Base-by-base conservation (phyloP, 208 protist genomes). In the Trypanosomatidae sp. region DNA sequence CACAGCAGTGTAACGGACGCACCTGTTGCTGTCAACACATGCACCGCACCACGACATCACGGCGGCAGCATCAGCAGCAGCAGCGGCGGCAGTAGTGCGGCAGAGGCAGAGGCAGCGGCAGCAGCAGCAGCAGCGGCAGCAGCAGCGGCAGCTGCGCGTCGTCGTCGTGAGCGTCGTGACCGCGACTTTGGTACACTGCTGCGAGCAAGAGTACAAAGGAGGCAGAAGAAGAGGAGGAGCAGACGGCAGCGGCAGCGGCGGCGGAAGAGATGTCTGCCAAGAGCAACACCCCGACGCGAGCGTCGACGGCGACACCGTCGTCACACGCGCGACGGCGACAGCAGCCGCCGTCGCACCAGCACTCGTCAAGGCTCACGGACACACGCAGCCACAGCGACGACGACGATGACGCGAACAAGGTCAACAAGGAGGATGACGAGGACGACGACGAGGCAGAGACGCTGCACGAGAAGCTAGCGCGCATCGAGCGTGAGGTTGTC, bases 381-480 rank as follows among this genome's bases (percentile, higher is more conserved):
- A 13, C 10, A 33, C 30, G 10, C 30, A 8, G 16, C 3, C 18
- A 41, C 3, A 21, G 28, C 25, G 37, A 33, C 2, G 26, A 33
- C 7, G 35, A n/a, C n/a, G n/a, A n/a, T n/a, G n/a, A n/a, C n/a
- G n/a, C n/a, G n/a, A n/a, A n/a, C n/a, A n/a, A 40, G 6, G 53
- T 43, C 3, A 50, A 63, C 5, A 41, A 72, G 11, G 35, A 56
- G 20, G 48, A 55, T 10, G 57, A 66, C 2, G 60, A 64, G 1
- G 62, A 71, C 2, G 71, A 82, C 6, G 53, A 63, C 20, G 61
- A 78, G 5, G 45, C 50, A 4, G 79, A 88, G 30, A 84, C 79
- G 22, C 48, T 82, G 26, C 47, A 59, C 22, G 71, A 88, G 43
- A 53, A 54, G 30, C 72, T 64, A 26, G 67, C 59, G 6, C 73